phyloP scores from a whole-genome alignment of 78 protist genomes.

The Ministeria vibrans region DNA sequence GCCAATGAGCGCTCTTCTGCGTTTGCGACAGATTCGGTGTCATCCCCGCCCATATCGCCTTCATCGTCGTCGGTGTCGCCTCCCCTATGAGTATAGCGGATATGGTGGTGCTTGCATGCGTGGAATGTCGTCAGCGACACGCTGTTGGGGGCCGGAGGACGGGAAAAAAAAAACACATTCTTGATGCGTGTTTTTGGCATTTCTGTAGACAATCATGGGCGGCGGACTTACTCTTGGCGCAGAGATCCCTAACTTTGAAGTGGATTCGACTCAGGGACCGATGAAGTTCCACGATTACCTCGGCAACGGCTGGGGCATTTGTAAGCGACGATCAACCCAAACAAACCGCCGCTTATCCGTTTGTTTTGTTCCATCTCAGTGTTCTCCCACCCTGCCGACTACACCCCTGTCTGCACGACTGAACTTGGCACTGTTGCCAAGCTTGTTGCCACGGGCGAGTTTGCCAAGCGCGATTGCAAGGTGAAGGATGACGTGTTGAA shows the following conservation, averaged over 20 bases:
- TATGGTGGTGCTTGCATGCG: too few relatives aligned
- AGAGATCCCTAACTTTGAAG: slow-evolving; percentile 42
- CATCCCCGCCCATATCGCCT: too few relatives aligned
- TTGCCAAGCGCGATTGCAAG: slow-evolving; percentile 52
- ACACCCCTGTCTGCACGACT: slow-evolving; percentile 76
- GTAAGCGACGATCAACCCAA: background rate
- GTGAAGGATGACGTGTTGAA: too few relatives aligned
- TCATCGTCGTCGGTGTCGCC: too few relatives aligned
- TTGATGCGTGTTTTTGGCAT: too few relatives aligned
- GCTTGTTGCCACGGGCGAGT: slow-evolving; percentile 30
- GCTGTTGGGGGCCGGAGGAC: too few relatives aligned
- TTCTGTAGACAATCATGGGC: too few relatives aligned
- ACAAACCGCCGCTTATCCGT: background rate
- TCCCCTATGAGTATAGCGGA: too few relatives aligned
- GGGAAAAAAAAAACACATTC: too few relatives aligned
- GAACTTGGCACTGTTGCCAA: slow-evolving; percentile 71
- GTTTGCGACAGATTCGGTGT: too few relatives aligned
- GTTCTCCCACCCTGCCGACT: slow-evolving; percentile 78
- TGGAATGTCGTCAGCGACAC: too few relatives aligned
- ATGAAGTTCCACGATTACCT: slow-evolving; percentile 42
- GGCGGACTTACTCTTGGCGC: slow-evolving; percentile 16
- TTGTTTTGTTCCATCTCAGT: background rate
- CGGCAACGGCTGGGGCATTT: slow-evolving; percentile 41
- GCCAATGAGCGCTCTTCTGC: too few relatives aligned
- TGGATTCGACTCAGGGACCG: slow-evolving; percentile 41